A percentile compares a stretch with the other conserved stretches of the same genome.
Conservation (phyloP, 768 basidiomycete genomes). For the Solioccasus polychromus region DNA sequence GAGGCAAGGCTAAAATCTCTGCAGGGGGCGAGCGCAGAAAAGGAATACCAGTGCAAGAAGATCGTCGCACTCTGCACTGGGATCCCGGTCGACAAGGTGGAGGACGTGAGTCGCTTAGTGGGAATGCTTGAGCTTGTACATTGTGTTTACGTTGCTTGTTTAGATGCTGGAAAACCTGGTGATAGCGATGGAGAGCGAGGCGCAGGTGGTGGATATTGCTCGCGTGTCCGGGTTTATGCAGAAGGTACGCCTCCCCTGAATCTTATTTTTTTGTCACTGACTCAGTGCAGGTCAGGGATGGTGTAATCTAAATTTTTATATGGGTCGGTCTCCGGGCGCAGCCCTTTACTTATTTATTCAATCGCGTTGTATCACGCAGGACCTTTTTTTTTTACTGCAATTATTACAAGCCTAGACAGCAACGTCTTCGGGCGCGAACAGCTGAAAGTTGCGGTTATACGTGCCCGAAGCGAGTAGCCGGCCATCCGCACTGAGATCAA, state of each 20-base stretch:
- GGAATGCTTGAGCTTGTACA: conserved; percentile 10
- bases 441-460: conserved; percentile 91
- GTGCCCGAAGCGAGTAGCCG: conserved; percentile 85
- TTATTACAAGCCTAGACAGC: conserved; percentile 26
- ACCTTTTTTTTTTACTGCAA: conserved; percentile 24
- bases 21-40: conserved; percentile 81
- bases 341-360: conserved; percentile 9
- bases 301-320: conserved; percentile 36
- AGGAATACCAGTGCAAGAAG: conserved; percentile 88
- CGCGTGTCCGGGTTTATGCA: conserved; percentile 91
- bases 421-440: conserved; percentile 78
- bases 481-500: conserved; percentile 84
- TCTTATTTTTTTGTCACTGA: conserved; percentile 13
- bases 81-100: conserved; percentile 83
- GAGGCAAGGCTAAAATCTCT: conserved; percentile 63
- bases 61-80: conserved; percentile 88
- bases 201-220: conserved; percentile 76
- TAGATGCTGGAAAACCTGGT: conserved; percentile 85
- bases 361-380: conserved; percentile 33
- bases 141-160: conserved; percentile 27
- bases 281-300: conserved; percentile 38
- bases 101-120: conserved; percentile 63
- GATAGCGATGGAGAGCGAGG: conserved; percentile 84
- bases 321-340: conserved; percentile 3
- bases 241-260: conserved; percentile 52